These are phyloP conservation scores for Fonsecaea monophora DNA, from an alignment of 2,329 filamentous ascomycete genomes.

Conservation along the genomic window DNA sequence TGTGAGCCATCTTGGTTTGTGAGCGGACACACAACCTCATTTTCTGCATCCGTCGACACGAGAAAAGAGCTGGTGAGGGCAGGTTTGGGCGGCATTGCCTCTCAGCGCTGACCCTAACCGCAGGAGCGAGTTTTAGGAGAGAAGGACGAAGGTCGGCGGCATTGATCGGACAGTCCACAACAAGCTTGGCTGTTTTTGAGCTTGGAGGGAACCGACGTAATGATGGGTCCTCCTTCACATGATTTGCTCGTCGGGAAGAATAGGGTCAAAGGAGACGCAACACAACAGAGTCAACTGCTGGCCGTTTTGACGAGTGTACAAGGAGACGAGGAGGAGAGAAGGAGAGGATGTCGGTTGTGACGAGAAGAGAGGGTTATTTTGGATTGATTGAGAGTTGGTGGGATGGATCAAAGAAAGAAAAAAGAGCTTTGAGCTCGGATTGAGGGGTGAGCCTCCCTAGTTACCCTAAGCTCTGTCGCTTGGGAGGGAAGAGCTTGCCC, in stretches of 20 bases:
- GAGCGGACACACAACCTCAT: slow-evolving; percentile 95
- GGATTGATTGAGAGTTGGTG: slow-evolving; percentile 21
- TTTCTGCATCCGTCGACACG: slow-evolving; percentile 81
- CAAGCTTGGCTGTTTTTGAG: slow-evolving; percentile 35
- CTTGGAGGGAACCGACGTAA: slow-evolving; percentile 33
- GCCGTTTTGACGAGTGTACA: not conserved
- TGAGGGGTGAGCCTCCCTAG: slow-evolving; percentile 6
- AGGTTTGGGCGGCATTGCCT: slow-evolving; percentile 84
- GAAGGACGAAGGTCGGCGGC: slow-evolving; percentile 35
- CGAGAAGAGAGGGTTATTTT: slow-evolving; percentile 16
- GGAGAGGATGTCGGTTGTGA: slow-evolving; percentile 6
- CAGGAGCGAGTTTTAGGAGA: slow-evolving; percentile 32
- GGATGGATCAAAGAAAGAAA: slow-evolving; percentile 24
- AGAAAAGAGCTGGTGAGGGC: slow-evolving; percentile 89
- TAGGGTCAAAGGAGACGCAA: slow-evolving; percentile 11
- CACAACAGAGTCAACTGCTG: slow-evolving; percentile 21
- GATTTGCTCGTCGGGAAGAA: slow-evolving; percentile 25
- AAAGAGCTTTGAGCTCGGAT: slow-evolving; percentile 20
- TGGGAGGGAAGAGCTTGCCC: slow-evolving; percentile 14
- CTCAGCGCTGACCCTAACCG: slow-evolving; percentile 33
- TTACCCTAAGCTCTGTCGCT: slow-evolving; percentile 14
- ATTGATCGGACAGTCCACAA: slow-evolving; percentile 37
- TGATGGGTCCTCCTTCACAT: slow-evolving; percentile 35
- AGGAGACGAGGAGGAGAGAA: not conserved
- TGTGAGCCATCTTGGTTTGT: slow-evolving; percentile 94